Conservation (phyloP, 2,329 filamentous ascomycete genomes). For the Hypoxylon sp. region DNA sequence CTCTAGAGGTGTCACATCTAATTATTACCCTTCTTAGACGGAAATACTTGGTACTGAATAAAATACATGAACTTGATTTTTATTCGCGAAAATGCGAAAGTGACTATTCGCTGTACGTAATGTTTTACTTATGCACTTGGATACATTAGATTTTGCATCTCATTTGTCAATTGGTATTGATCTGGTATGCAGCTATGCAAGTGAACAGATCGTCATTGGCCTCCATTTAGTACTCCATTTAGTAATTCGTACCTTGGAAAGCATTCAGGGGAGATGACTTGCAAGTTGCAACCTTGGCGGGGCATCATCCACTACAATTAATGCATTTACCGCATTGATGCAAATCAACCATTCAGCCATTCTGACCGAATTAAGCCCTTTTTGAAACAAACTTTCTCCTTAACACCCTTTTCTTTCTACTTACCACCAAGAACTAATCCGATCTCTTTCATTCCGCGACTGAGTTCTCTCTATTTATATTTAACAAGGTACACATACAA, state of each 20-base stretch:
- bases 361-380: slow-evolving; percentile 18
- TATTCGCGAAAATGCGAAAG: no score
- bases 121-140: no score
- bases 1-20: not conserved
- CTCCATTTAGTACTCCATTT: not conserved
- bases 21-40: no score
- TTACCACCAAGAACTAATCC: slow-evolving; percentile 5
- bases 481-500: not conserved
- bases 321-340: not conserved
- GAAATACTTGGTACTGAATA: no score
- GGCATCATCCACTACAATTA: slow-evolving; percentile 16
- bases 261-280: slow-evolving; percentile 13
- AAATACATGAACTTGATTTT: slow-evolving; percentile 1
- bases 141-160: slow-evolving; percentile 14
- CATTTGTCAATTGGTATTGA: slow-evolving; percentile 29
- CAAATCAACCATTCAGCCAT: slow-evolving; percentile 7
- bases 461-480: slow-evolving; percentile 2
- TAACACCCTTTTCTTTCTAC: slow-evolving; percentile 14
- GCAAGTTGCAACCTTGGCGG: slow-evolving; percentile 19
- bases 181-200: not conserved
- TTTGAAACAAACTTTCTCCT: slow-evolving; percentile 30
- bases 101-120: not conserved
- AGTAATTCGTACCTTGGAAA: no score
- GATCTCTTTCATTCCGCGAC: not conserved
- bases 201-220: slow-evolving; percentile 12